Evolutionary conservation across 1,284 basidiomycete genomes (phyloP).

Genomic region (Lignosus rhinocerotis): DNA sequence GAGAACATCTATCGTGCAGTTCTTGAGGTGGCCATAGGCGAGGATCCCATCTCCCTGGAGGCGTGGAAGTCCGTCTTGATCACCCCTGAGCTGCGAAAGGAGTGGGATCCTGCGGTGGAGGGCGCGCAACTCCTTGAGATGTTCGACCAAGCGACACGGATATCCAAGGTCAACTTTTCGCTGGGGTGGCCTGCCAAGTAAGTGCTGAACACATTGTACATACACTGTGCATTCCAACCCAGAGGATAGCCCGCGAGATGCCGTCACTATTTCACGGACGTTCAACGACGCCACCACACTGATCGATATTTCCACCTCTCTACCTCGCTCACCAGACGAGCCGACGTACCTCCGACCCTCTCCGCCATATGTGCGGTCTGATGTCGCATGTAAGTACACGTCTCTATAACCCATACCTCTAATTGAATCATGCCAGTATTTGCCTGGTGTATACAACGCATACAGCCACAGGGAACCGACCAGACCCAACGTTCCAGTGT

Average conservation of each 20-base stretch:
- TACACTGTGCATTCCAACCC: background rate
- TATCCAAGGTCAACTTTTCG: constrained; percentile 88
- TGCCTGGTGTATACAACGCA: constrained; percentile 88
- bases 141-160: constrained; percentile 83
- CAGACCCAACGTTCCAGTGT: constrained; percentile 36
- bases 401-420: background rate
- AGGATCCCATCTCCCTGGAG: constrained; percentile 68
- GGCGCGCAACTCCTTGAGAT: constrained; percentile 82
- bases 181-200: constrained; percentile 97
- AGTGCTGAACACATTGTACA: constrained; percentile 33
- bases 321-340: constrained; percentile 90
- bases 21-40: constrained; percentile 71
- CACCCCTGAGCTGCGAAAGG: constrained; percentile 83
- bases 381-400: constrained; percentile 68
- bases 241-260: constrained; percentile 75
- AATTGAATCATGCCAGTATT: constrained; percentile 56
- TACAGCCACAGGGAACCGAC: constrained; percentile 45
- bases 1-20: constrained; percentile 83
- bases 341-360: constrained; percentile 92
- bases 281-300: constrained; percentile 82
- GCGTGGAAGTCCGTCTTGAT: constrained; percentile 82
- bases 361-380: constrained; percentile 92
- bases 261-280: constrained; percentile 89
- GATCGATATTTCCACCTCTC: constrained; percentile 92
- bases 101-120: constrained; percentile 94